A percentile compares a stretch with the other conserved stretches of the same genome.
Conservation (phyloP, 768 basidiomycete genomes). For the Lepiota venenata region DNA sequence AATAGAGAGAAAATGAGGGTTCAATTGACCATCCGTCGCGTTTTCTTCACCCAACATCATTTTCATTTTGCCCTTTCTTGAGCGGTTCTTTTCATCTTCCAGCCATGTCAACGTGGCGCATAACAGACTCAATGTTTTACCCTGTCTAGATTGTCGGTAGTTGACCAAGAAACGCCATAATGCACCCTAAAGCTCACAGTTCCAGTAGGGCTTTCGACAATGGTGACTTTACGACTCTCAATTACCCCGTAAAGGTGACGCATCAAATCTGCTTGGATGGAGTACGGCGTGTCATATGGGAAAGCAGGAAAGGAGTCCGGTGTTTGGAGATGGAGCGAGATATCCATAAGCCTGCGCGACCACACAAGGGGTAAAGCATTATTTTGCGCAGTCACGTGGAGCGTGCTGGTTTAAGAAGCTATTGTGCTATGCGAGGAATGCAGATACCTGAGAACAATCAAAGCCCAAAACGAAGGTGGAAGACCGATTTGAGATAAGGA, state of each 20-base stretch:
- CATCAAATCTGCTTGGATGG: slow-evolving; percentile 88
- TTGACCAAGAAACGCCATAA: not conserved
- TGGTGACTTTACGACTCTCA: slow-evolving; percentile 69
- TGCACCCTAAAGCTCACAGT: slow-evolving; percentile 51
- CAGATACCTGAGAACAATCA: not conserved
- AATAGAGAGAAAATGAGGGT: not conserved
- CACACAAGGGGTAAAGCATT: not conserved
- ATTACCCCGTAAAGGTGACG: slow-evolving; percentile 78
- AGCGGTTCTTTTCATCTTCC: slow-evolving; percentile 63
- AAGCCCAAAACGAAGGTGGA: not conserved
- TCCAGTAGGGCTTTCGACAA: slow-evolving; percentile 88
- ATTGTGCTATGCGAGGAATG: not conserved
- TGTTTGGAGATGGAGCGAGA: slow-evolving; percentile 46
- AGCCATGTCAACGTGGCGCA: slow-evolving; percentile 78
- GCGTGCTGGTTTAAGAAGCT: not conserved
- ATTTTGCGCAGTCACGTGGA: not conserved
- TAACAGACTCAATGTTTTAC: slow-evolving; percentile 82
- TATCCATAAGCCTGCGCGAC: slow-evolving; percentile 15
- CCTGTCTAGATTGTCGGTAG: slow-evolving; percentile 38
- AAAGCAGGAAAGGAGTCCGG: slow-evolving; percentile 74
- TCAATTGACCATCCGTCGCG: slow-evolving; percentile 24
- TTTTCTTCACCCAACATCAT: slow-evolving; percentile 29
- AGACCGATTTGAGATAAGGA: not conserved
- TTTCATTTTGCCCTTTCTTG: slow-evolving; percentile 60
- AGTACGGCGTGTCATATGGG: slow-evolving; percentile 80